A percentile compares a stretch with the other conserved stretches of the same genome.
phyloP scores from a whole-genome alignment of 2,329 filamentous ascomycete species.

The Aspergillus sp. region DNA sequence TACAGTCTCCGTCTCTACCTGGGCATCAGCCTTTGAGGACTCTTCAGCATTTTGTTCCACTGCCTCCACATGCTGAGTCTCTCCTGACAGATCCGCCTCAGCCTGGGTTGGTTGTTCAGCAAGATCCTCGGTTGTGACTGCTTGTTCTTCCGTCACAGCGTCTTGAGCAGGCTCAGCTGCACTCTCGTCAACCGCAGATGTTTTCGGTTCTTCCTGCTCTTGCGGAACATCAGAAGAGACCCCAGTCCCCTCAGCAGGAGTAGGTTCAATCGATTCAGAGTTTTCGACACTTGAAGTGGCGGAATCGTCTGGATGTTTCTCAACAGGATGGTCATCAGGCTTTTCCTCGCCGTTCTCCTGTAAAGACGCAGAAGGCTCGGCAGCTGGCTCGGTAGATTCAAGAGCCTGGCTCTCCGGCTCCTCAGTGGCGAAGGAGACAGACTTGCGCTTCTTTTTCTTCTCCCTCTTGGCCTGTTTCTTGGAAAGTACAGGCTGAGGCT shows the following conservation, averaged over 20 bases:
- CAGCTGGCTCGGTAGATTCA: slow-evolving; percentile 5
- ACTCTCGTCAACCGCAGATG: neutral
- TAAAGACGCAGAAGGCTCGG: neutral
- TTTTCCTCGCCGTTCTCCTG: neutral
- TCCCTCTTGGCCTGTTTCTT: slow-evolving; percentile 42
- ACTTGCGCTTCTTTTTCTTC: slow-evolving; percentile 30
- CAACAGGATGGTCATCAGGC: neutral
- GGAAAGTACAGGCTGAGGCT: slow-evolving; percentile 9
- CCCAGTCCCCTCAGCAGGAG: neutral
- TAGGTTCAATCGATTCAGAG: neutral
- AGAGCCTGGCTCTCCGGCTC: slow-evolving; percentile 1
- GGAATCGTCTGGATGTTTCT: neutral
- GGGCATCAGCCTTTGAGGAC: neutral
- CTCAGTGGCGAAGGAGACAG: slow-evolving; percentile 22
- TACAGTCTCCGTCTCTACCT: neutral
- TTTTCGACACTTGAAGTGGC: no score
- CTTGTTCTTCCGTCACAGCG: neutral
- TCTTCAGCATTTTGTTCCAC: neutral
- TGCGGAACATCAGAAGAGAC: neutral
- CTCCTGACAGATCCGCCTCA: neutral
- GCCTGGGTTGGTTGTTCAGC: neutral
- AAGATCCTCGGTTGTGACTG: neutral
- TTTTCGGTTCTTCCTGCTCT: neutral
- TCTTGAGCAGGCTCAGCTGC: neutral
- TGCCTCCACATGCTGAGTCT: neutral